phyloP scores from a whole-genome alignment of 176 grass and related monocot genomes.

The Raddia distichophylla region DNA sequence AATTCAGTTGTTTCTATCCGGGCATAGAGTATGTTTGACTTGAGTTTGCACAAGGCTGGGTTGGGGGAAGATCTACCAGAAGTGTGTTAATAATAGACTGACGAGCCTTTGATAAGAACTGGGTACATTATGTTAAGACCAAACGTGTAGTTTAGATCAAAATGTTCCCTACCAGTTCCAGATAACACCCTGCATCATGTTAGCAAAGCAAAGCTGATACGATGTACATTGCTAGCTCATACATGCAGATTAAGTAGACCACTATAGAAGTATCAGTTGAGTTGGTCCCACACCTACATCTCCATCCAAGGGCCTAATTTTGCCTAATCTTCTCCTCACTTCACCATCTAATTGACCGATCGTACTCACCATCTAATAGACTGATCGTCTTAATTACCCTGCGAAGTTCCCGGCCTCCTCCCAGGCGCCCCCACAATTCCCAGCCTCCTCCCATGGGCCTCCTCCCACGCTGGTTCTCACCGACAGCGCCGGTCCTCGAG shows the following conservation, averaged over 20 bases:
- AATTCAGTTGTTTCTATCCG: neutral
- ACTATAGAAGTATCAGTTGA: neutral
- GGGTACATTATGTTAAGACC: neutral
- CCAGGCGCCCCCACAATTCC: too few relatives aligned
- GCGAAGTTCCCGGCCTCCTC: too few relatives aligned
- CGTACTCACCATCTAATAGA: too few relatives aligned
- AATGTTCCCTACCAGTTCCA: neutral
- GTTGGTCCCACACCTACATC: too few relatives aligned
- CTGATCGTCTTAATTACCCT: too few relatives aligned
- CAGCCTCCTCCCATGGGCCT: too few relatives aligned
- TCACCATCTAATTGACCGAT: too few relatives aligned
- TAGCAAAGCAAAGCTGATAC: neutral
- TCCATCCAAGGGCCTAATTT: too few relatives aligned
- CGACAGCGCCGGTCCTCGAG: too few relatives aligned
- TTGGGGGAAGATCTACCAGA: neutral
- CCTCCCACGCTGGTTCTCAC: too few relatives aligned
- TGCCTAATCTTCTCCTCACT: too few relatives aligned
- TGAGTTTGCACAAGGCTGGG: conserved; percentile 6
- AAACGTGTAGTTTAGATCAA: conserved; percentile 1
- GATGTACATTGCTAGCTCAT: neutral
- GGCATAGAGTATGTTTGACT: neutral
- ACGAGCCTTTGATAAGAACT: conserved; percentile 8
- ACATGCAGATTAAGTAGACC: neutral
- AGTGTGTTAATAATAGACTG: neutral
- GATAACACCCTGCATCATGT: neutral